Percentiles rank a stretch among this genome's conserved stretches.
Conservation (phyloP, 2,329 filamentous ascomycete species). For the Cercospora beticola region DNA sequence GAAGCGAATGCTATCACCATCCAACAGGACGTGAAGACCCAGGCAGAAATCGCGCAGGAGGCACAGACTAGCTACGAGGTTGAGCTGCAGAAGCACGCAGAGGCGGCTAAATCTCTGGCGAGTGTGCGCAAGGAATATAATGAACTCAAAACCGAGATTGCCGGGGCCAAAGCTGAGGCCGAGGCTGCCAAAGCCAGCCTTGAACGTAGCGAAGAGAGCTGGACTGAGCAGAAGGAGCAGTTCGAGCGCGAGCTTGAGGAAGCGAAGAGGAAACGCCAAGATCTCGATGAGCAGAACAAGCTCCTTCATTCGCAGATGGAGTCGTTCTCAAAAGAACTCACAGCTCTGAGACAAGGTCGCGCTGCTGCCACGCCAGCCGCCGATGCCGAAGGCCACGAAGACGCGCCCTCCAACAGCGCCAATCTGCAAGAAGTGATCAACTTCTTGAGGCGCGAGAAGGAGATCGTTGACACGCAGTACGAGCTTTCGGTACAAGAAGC, state of each 20-base stretch:
- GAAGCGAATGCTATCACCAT: constrained; percentile 78
- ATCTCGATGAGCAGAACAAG: constrained; percentile 85
- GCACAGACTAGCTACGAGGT: constrained; percentile 95
- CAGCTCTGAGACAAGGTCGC: constrained; percentile 74
- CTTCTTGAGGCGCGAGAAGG: constrained; percentile 91
- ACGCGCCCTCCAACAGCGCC: constrained; percentile 46
- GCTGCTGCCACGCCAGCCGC: constrained; percentile 56
- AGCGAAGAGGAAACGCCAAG: constrained; percentile 74
- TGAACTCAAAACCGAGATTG: constrained; percentile 74
- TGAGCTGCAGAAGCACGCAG: constrained; percentile 91
- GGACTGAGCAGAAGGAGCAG: constrained; percentile 76
- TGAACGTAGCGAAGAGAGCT: constrained; percentile 78
- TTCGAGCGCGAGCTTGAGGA: constrained; percentile 84
- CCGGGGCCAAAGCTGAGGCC: constrained; percentile 73
- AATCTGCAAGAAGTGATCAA: constrained; percentile 86
- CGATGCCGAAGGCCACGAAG: constrained; percentile 36
- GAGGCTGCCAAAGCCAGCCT: constrained; percentile 81
- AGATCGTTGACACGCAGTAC: constrained; percentile 95
- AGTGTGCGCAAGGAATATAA: constrained; percentile 77
- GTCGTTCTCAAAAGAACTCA: constrained; percentile 71
- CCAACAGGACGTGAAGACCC: constrained; percentile 86
- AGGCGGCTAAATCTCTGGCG: constrained; percentile 85
- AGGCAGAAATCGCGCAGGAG: constrained; percentile 88
- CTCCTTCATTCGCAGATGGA: constrained; percentile 88
- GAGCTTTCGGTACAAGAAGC: constrained; percentile 85